phyloP scores from a whole-genome alignment of 2,329 filamentous ascomycete species.

The Diplocarpon rosae region DNA sequence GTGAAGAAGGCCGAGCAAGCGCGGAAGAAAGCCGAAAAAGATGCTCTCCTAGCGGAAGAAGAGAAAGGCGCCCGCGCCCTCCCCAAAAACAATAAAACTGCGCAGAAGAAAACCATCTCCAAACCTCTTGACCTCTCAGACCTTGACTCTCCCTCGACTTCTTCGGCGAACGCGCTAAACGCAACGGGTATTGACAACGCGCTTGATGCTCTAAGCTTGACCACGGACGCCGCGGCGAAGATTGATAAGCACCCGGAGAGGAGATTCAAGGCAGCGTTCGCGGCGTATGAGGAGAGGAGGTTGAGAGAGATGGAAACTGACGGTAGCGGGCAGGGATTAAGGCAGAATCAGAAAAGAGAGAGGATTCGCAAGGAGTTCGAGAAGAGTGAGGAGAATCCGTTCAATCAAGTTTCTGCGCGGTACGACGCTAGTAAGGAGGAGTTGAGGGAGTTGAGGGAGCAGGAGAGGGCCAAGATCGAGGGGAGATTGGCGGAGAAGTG shows the following conservation, averaged over 20 bases:
- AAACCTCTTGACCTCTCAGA: constrained; percentile 64
- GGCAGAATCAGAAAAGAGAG: constrained; percentile 75
- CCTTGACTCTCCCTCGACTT: constrained; percentile 48
- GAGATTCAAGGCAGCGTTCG: constrained; percentile 75
- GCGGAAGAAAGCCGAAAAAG: constrained; percentile 85
- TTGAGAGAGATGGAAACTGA: constrained; percentile 79
- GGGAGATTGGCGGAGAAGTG: constrained; percentile 41
- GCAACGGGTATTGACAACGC: constrained; percentile 89
- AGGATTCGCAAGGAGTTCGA: constrained; percentile 86
- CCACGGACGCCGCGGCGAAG: constrained; percentile 47
- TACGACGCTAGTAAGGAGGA: constrained; percentile 78
- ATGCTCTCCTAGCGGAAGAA: constrained; percentile 72
- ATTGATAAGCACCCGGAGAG: constrained; percentile 83
- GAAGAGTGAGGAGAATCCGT: constrained; percentile 88
- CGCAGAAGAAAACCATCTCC: constrained; percentile 51
- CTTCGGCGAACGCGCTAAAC: constrained; percentile 50
- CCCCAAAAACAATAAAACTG: constrained; percentile 56
- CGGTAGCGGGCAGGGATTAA: constrained; percentile 58
- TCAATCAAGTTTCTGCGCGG: constrained; percentile 68
- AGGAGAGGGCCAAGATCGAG: constrained; percentile 68
- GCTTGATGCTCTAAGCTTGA: constrained; percentile 70
- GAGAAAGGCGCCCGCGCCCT: constrained; percentile 66
- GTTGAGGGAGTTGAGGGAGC: constrained; percentile 49
- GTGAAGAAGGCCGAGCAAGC: constrained; percentile 57
- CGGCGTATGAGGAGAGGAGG: constrained; percentile 69